A percentile compares a stretch with the other conserved stretches of the same genome.
These are phyloP conservation scores for Hermanozyma aechmeae DNA, from an alignment of 805 yeast genomes.

Conservation along the genomic window DNA sequence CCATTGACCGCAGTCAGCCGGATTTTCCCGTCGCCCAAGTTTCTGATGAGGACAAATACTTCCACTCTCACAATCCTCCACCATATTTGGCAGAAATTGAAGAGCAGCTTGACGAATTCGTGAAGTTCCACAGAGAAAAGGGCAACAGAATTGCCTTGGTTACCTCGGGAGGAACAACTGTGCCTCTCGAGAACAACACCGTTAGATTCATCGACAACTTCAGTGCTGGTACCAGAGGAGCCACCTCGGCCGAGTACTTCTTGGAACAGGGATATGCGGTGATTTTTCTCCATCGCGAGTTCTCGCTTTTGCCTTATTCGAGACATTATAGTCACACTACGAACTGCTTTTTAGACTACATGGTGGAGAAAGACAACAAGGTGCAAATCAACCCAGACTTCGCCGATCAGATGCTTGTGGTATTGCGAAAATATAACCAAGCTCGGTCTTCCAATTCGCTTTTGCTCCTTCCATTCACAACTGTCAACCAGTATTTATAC, in stretches of 20 bases:
- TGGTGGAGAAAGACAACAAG: constrained; percentile 48
- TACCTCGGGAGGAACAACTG: constrained; percentile 97
- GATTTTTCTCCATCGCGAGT: constrained; percentile 85
- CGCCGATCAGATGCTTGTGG: constrained; percentile 51
- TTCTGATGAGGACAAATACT: constrained; percentile 69
- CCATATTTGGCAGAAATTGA: constrained; percentile 57
- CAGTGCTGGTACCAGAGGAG: constrained; percentile 97
- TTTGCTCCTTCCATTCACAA: constrained; percentile 81
- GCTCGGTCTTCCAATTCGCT: constrained; percentile 45
- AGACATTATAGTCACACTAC: constrained; percentile 81
- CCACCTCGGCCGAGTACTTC: constrained; percentile 89
- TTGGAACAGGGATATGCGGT: constrained; percentile 84
- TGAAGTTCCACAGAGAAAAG: constrained; percentile 41
- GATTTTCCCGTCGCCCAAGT: constrained; percentile 70
- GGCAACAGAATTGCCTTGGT: constrained; percentile 62
- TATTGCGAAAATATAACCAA: constrained; percentile 43
- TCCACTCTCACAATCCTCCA: constrained; percentile 66
- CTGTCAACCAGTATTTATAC: constrained; percentile 88
- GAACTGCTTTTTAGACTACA: constrained; percentile 76
- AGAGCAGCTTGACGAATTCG: constrained; percentile 49
- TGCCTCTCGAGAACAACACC: constrained; percentile 93
- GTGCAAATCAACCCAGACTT: constrained; percentile 55
- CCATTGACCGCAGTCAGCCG: constrained; percentile 71
- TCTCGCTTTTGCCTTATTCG: constrained; percentile 86
- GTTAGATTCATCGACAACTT: constrained; percentile 95